These are phyloP conservation scores for Trichoderma semiorbis DNA, from an alignment of 2,329 filamentous ascomycete genomes.

Conservation along the genomic window DNA sequence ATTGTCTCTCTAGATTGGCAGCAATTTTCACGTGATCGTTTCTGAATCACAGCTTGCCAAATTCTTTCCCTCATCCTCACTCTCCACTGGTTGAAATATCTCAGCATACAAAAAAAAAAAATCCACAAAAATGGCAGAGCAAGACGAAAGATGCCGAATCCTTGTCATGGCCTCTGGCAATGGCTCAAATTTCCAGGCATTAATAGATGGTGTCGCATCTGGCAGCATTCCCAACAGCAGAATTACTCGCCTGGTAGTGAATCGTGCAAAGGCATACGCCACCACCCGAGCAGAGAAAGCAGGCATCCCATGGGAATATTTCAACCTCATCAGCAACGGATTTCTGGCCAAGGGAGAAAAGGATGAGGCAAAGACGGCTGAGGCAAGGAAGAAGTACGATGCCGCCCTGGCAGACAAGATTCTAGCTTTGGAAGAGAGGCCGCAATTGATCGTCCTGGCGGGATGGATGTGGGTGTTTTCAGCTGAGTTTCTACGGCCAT, in stretches of 20 bases:
- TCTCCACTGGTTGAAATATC: background rate
- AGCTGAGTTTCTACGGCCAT: constrained; percentile 63
- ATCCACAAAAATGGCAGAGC: constrained; percentile 17
- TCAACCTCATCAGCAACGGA: constrained; percentile 76
- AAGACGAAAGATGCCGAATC: constrained; percentile 44
- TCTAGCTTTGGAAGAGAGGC: constrained; percentile 50
- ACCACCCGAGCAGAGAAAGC: constrained; percentile 38
- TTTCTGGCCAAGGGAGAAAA: constrained; percentile 48
- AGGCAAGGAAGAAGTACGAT: constrained; percentile 65
- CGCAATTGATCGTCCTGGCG: constrained; percentile 74
- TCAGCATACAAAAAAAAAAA: background rate
- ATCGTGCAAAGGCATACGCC: constrained; percentile 47
- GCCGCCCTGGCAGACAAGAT: constrained; percentile 68
- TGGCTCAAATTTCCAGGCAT: constrained; percentile 39
- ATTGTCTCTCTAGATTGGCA: background rate
- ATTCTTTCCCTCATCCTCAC: too few species aligned
- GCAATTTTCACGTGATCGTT: background rate
- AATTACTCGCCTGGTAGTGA: constrained; percentile 47
- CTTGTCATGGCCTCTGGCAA: constrained; percentile 70
- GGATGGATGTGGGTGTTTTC: constrained; percentile 87
- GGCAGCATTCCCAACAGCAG: constrained; percentile 39
- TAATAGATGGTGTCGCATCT: constrained; percentile 43
- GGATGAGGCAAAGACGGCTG: constrained; percentile 43
- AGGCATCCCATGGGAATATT: constrained; percentile 71
- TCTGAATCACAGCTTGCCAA: background rate